These are phyloP conservation scores for Poa pratensis DNA, from an alignment of 176 grass and related monocot species.

Conservation along the genomic window DNA sequence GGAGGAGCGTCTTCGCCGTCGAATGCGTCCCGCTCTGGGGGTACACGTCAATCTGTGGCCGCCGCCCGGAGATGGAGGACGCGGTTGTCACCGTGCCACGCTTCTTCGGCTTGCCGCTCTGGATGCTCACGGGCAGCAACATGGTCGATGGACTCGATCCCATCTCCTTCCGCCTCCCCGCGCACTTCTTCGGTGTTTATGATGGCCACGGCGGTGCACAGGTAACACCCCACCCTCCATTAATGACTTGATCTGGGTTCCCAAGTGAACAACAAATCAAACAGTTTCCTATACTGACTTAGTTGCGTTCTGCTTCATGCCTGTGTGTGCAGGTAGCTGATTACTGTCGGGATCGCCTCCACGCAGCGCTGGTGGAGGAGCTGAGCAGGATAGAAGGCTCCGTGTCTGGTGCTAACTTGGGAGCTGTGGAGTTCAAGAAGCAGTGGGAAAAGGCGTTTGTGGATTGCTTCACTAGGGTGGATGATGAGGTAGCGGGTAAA, in stretches of 20 bases:
- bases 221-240: constrained; percentile 15
- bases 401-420: constrained; percentile 26
- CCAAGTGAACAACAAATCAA: neutral
- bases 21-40: constrained; percentile 81
- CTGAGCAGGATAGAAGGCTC: constrained; percentile 45
- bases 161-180: constrained; percentile 55
- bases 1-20: constrained; percentile 62
- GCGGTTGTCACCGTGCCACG: constrained; percentile 47
- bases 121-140: constrained; percentile 63
- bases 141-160: constrained; percentile 60
- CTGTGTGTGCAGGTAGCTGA: constrained; percentile 61
- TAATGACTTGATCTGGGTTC: constrained; percentile 1
- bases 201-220: constrained; percentile 80
- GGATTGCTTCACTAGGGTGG: constrained; percentile 70
- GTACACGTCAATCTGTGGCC: constrained; percentile 62
- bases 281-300: neutral
- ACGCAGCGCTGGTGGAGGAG: constrained; percentile 60
- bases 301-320: constrained; percentile 15
- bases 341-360: constrained; percentile 71
- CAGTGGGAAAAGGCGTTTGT: constrained; percentile 75
- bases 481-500: constrained; percentile 59
- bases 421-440: constrained; percentile 58
- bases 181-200: constrained; percentile 87
- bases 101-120: constrained; percentile 72
- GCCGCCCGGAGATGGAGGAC: constrained; percentile 76